phyloP scores from a whole-genome alignment of 208 protist genomes.

The Acanthamoeba culbertsoni region DNA sequence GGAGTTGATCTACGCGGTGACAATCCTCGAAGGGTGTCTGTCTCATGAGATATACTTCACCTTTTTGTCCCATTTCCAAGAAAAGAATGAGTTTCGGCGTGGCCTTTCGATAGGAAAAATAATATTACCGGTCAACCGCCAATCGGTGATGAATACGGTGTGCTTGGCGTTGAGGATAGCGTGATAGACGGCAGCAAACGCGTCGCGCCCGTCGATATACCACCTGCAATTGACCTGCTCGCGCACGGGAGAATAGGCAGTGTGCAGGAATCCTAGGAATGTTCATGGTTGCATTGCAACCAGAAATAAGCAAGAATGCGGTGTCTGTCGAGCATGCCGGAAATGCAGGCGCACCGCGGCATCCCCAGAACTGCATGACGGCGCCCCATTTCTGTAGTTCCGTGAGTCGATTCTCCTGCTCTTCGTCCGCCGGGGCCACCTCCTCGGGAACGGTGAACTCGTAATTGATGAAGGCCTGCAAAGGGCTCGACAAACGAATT shows the following conservation, averaged over 20 bases:
- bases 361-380: constrained; percentile 30
- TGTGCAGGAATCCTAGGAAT: constrained; percentile 53
- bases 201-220: constrained; percentile 38
- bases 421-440: neutral
- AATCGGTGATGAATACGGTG: constrained; percentile 53
- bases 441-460: constrained; percentile 1
- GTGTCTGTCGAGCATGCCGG: too few species aligned
- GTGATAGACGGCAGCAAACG: neutral
- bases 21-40: constrained; percentile 10
- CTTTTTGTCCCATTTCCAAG: neutral
- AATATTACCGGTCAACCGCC: constrained; percentile 27
- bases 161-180: constrained; percentile 42
- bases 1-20: neutral
- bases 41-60: constrained; percentile 7
- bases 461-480: constrained; percentile 22
- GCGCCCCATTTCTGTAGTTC: constrained; percentile 54
- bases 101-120: neutral
- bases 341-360: neutral
- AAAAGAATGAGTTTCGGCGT: neutral
- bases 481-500: constrained; percentile 1
- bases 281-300: too few species aligned
- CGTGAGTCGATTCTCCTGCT: neutral
- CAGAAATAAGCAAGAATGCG: too few species aligned
- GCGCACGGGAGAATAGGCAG: neutral
- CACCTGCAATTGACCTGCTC: constrained; percentile 33